These are phyloP conservation scores for Sutorius eximius DNA, from an alignment of 1,284 basidiomycete species.

Conservation along the genomic window DNA sequence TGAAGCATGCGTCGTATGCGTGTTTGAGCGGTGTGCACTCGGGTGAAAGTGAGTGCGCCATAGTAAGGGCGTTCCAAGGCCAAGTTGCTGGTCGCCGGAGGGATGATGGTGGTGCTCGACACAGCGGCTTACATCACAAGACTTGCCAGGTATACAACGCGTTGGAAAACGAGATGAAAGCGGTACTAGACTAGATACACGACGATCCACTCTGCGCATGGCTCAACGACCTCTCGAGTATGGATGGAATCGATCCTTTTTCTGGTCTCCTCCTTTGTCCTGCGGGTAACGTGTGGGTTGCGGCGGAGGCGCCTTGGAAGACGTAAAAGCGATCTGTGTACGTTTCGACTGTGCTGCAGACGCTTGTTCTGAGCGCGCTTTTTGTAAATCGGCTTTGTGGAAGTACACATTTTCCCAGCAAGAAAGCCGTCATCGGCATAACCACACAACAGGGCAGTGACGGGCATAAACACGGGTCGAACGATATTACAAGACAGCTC, in stretches of 20 bases:
- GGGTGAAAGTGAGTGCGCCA: constrained; percentile 73
- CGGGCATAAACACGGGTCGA: constrained; percentile 27
- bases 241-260: constrained; percentile 30
- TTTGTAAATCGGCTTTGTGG: constrained; percentile 45
- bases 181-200: constrained; percentile 22
- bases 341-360: constrained; percentile 33
- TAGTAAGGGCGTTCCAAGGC: constrained; percentile 23
- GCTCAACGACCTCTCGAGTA: constrained; percentile 26
- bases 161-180: constrained; percentile 3
- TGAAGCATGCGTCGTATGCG: constrained; percentile 92
- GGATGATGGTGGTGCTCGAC: too few species aligned
- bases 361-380: constrained; percentile 40
- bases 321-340: constrained; percentile 36
- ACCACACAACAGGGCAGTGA: constrained; percentile 5
- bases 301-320: constrained; percentile 19
- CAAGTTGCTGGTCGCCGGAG: not conserved
- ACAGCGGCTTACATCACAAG: constrained; percentile 22
- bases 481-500: constrained; percentile 16
- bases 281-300: constrained; percentile 13
- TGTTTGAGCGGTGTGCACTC: constrained; percentile 90
- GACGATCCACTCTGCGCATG: not conserved
- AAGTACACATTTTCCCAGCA: constrained; percentile 28
- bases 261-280: constrained; percentile 20
- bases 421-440: not conserved
- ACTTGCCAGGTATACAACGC: not conserved